Conservation (phyloP, 2,329 filamentous ascomycete genomes). For the Colletotrichum acutatum region DNA sequence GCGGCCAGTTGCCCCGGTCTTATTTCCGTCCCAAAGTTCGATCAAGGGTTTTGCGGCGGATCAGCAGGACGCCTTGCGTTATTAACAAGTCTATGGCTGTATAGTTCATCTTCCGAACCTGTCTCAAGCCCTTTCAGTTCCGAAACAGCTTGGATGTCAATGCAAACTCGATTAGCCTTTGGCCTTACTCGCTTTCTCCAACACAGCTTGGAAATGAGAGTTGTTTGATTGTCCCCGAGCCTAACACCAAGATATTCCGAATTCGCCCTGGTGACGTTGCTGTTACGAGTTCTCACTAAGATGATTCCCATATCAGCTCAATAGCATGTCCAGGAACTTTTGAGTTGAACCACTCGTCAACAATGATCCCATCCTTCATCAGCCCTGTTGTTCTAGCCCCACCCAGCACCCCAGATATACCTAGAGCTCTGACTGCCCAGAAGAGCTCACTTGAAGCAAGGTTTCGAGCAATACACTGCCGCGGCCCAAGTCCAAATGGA, state of each 20-base stretch:
- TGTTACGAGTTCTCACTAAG: not conserved
- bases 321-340: conserved; percentile 4
- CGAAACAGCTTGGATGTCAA: too few species aligned
- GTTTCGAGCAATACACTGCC: conserved; percentile 7
- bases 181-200: too few species aligned
- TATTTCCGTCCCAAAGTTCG: too few species aligned
- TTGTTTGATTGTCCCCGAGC: not conserved
- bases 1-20: too few species aligned
- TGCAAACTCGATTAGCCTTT: too few species aligned
- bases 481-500: not conserved
- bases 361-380: not conserved
- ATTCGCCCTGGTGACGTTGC: not conserved
- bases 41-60: too few species aligned
- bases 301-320: not conserved
- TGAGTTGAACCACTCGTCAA: conserved; percentile 10
- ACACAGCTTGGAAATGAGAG: too few species aligned
- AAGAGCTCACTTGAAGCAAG: conserved; percentile 10
- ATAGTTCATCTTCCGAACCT: too few species aligned
- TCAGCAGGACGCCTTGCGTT: too few species aligned
- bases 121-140: too few species aligned
- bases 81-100: too few species aligned
- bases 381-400: not conserved
- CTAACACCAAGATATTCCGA: not conserved
- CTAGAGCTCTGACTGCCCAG: not conserved
- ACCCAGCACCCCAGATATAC: not conserved